Evolutionary conservation across 2,329 filamentous ascomycete genomes (phyloP), one percentile per base, ranked within the genome.

Genomic region (Pestalotiopsis sp.): DNA sequence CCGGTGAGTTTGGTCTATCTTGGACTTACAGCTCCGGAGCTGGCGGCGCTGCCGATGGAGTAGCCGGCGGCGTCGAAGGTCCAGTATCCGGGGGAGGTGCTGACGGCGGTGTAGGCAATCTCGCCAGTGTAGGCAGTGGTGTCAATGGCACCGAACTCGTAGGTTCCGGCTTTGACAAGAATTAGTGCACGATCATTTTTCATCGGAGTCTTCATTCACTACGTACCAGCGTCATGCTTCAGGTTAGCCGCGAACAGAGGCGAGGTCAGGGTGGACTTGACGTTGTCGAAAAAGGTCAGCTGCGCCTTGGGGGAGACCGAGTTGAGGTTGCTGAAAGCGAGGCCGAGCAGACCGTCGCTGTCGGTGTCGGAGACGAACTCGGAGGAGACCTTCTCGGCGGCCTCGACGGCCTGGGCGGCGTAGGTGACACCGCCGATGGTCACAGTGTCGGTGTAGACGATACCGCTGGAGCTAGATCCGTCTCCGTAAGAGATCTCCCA

Each of bases 51-150:
- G 65, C 89, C 89, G 69, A 90, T 76, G 57, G 79, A 78, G 80
- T 89, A 91, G 62, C 85, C 86, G 36, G 83, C 81, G 17, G 86
- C 82, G 25, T 83, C 86, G 82, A 92, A 90, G 65, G 84, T 81
- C 90, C 90, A 92, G 83, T 87, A 91, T 14, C 90, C 90, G 38
- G 87, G 76, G 61, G 81, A 83, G 72, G 74, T 82, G 78, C 90
- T 85, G 67, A 90, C 87, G 14, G 84, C 75, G 49, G 85, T 78
- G 76, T 90, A 92, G 69, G 83, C 82, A 74, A 92, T 86, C 45
- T 80, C 71, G 61, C 89, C 90, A 0, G 83, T 88, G 81, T 89
- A 90, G 75, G 89, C 77, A 74, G 79, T 80, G 41, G 75, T 74
- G 78, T 92, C 89, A 69, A 91, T 87, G 81, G 83, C 78, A 20